Percentiles rank a stretch among this genome's conserved stretches.
Conservation (phyloP, 805 yeast genomes). For the Suhomyces emberorum region DNA sequence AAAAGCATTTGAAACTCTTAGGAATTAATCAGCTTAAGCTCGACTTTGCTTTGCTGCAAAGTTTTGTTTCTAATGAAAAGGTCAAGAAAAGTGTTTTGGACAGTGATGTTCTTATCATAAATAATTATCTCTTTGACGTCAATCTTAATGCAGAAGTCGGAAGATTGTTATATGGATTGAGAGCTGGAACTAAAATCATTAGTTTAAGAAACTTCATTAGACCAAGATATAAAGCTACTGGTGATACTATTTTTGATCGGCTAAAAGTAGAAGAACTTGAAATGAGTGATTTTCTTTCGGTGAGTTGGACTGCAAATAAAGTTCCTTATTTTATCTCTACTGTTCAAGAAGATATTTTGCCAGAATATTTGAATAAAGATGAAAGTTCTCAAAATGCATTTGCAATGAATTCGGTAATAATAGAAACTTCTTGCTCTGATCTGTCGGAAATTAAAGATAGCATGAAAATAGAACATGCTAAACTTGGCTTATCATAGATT, state of each 20-base stretch:
- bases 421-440: too few species aligned
- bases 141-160: conserved; percentile 67
- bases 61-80: conserved; percentile 65
- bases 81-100: conserved; percentile 53
- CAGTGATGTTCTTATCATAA: conserved; percentile 73
- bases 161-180: conserved; percentile 56
- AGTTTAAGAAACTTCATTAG: conserved; percentile 79
- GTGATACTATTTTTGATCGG: conserved; percentile 58
- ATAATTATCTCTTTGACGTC: conserved; percentile 83
- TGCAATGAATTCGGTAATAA: too few species aligned
- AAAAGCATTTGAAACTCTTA: conserved; percentile 53
- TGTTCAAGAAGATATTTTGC: conserved; percentile 43
- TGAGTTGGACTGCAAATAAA: conserved; percentile 88
- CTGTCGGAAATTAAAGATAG: too few species aligned
- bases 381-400: neutral
- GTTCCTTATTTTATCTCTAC: conserved; percentile 77
- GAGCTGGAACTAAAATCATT: conserved; percentile 74
- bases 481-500: too few species aligned
- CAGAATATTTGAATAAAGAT: conserved; percentile 24
- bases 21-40: conserved; percentile 62
- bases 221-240: conserved; percentile 64
- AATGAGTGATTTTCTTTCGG: conserved; percentile 66
- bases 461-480: too few species aligned
- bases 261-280: conserved; percentile 57
- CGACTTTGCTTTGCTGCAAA: conserved; percentile 58